phyloP scores from a whole-genome alignment of 2,329 filamentous ascomycete genomes.

The Fusarium brachygibbosum region DNA sequence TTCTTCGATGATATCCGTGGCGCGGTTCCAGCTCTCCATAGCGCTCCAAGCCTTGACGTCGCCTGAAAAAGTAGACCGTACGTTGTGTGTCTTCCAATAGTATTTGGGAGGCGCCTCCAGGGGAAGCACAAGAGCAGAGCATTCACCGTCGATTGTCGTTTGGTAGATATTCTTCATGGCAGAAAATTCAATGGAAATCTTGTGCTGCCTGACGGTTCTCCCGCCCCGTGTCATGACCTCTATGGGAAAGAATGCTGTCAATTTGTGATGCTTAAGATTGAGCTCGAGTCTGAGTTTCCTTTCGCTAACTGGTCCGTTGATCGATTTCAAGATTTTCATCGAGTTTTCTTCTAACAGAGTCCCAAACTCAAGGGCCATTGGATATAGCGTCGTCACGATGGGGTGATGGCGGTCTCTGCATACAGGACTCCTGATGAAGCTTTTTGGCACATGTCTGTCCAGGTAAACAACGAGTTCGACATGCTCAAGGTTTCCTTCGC shows the following conservation, averaged over 20 bases:
- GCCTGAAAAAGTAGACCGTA: constrained; percentile 52
- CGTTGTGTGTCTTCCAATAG: constrained; percentile 56
- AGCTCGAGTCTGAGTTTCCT: constrained; percentile 49
- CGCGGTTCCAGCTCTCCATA: constrained; percentile 63
- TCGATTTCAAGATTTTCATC: constrained; percentile 70
- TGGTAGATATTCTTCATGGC: constrained; percentile 62
- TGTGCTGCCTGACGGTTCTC: constrained; percentile 52
- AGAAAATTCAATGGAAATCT: constrained; percentile 60
- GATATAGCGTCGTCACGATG: constrained; percentile 57
- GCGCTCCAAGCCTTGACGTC: constrained; percentile 56
- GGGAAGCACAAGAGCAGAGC: constrained; percentile 61
- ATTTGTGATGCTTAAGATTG: constrained; percentile 48
- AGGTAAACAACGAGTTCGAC: constrained; percentile 38
- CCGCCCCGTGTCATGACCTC: constrained; percentile 23
- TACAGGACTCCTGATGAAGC: constrained; percentile 40
- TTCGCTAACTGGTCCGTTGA: constrained; percentile 26
- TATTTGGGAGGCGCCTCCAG: constrained; percentile 64
- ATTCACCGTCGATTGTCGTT: constrained; percentile 42
- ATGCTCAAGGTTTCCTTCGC: constrained; percentile 33
- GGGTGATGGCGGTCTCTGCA: constrained; percentile 47
- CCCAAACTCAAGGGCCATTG: constrained; percentile 71
- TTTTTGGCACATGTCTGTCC: constrained; percentile 6
- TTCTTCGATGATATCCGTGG: constrained; percentile 60
- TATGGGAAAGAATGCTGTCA: constrained; percentile 53
- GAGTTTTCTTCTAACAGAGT: constrained; percentile 64